Evolutionary conservation across 2,329 filamentous ascomycete species (phyloP), one percentile per base, ranked within the genome.

Genomic region (Alternaria sp.): DNA sequence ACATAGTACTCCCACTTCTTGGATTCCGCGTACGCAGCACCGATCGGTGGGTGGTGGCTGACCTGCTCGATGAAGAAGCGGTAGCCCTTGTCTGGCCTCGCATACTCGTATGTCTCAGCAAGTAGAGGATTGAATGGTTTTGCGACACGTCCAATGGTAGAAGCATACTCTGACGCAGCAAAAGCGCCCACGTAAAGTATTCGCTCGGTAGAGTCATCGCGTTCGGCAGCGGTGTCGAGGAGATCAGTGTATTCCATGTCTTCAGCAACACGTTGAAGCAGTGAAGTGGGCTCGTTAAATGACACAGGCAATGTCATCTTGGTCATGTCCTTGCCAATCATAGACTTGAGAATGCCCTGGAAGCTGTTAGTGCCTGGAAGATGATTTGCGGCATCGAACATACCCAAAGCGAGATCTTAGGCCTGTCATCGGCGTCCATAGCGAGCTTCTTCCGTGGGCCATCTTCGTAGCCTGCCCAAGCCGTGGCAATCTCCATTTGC

Each of bases 301-400:
- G 95, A 97, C 2, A 99, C 95, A 0, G 95, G 95, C 21, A 99
- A 82, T 0, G 95, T 98, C 94, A 99, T 99, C 82, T 96, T 98
- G 36, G 95, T 98, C 95, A 99, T 98, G 74, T 99, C 95, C 77
- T 99, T 98, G 63, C 95, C 95, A 78, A 99, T 97, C 95, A 99
- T 98, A 23, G 94, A 98, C 81, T 98, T 99, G 63, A 99, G 82
- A 68, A 99, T 97, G 66, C 90, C 90, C 93, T 97, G 65, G 1
- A 29, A 1, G 34, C 10, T 9, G 64, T 79, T 60, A 79, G 74
- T 53, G 50, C 46, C 23, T 33, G 23, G 5, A 29, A 8, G 14
- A 37, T 53, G 52, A 52, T 8, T 39, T 14, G 13, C 36, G 29
- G 14, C 23, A 13, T 17, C 24, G 2, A 17, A 55, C 64, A 45